These are phyloP conservation scores for Xylaria bambusicola DNA, from an alignment of 495 filamentous ascomycete genomes.

Conservation along the genomic window DNA sequence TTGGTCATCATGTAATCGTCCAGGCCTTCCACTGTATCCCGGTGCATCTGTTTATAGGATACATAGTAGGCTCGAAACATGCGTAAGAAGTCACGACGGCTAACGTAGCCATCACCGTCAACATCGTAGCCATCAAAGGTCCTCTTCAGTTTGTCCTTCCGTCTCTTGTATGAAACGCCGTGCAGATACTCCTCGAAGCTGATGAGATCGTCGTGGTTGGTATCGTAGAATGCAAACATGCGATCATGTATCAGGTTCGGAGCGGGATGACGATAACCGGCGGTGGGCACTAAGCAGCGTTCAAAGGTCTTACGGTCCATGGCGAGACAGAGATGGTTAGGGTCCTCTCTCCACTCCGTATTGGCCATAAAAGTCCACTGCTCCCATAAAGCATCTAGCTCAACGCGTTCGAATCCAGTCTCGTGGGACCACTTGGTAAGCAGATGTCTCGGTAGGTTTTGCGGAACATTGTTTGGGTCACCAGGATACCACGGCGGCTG, in stretches of 20 bases:
- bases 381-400: conserved; percentile 92
- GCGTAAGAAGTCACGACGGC: conserved; percentile 84
- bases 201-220: conserved; percentile 82
- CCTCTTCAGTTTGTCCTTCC: conserved; percentile 69
- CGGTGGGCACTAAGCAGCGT: conserved; percentile 81
- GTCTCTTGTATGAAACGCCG: conserved; percentile 78
- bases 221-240: conserved; percentile 95
- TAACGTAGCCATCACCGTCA: conserved; percentile 84
- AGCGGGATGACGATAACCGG: conserved; percentile 69
- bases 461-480: conserved; percentile 64
- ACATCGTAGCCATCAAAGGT: conserved; percentile 92
- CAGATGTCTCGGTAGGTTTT: conserved; percentile 63
- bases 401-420: conserved; percentile 75
- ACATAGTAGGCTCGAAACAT: conserved; percentile 91
- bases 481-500: conserved; percentile 90
- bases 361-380: conserved; percentile 93
- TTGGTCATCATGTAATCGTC: conserved; percentile 78
- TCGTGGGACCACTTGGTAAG: conserved; percentile 67
- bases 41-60: conserved; percentile 79
- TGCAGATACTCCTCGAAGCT: conserved; percentile 91
- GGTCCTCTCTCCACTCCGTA: conserved; percentile 81
- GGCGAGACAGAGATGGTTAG: conserved; percentile 71
- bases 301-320: conserved; percentile 92
- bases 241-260: conserved; percentile 93
- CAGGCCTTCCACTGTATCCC: conserved; percentile 77